phyloP scores from a whole-genome alignment of 495 filamentous ascomycete genomes.

The Penicillium goetzii region DNA sequence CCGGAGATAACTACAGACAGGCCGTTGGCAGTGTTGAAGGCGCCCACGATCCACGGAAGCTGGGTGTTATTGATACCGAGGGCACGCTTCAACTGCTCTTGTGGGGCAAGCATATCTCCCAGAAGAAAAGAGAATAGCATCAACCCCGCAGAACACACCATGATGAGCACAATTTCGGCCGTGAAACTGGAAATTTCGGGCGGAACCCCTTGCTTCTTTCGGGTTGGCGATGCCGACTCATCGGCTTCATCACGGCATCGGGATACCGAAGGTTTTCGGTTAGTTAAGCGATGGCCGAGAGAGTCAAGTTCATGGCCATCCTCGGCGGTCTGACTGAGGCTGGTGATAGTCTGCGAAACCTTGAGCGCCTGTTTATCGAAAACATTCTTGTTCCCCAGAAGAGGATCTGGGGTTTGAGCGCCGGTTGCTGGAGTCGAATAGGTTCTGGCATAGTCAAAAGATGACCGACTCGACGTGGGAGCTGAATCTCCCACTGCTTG shows the following conservation, averaged over 20 bases:
- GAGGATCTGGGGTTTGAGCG: constrained; percentile 31
- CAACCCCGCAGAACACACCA: constrained; percentile 48
- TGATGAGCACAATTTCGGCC: constrained; percentile 44
- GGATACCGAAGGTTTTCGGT: constrained; percentile 29
- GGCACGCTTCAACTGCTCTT: constrained; percentile 38
- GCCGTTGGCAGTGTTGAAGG: constrained; percentile 46
- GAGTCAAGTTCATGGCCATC: constrained; percentile 23
- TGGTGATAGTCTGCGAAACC: constrained; percentile 20
- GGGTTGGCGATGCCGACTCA: constrained; percentile 26
- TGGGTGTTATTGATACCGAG: constrained; percentile 42
- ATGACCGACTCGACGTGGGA: constrained; percentile 27
- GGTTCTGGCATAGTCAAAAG: constrained; percentile 25
- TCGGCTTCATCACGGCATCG: constrained; percentile 21
- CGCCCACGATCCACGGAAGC: constrained; percentile 48
- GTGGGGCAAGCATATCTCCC: constrained; percentile 45
- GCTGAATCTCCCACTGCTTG: constrained; percentile 18
- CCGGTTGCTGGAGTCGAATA: constrained; percentile 32
- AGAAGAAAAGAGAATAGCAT: constrained; percentile 49
- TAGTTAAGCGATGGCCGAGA: constrained; percentile 21
- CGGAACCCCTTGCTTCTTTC: constrained; percentile 29
- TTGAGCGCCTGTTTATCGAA: constrained; percentile 26
- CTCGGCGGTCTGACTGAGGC: constrained; percentile 15
- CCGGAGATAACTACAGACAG: constrained; percentile 50
- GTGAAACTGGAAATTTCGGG: constrained; percentile 28
- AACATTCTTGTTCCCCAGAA: constrained; percentile 19